Conservation (phyloP, 305 asterid species). For the Lippia alba region DNA sequence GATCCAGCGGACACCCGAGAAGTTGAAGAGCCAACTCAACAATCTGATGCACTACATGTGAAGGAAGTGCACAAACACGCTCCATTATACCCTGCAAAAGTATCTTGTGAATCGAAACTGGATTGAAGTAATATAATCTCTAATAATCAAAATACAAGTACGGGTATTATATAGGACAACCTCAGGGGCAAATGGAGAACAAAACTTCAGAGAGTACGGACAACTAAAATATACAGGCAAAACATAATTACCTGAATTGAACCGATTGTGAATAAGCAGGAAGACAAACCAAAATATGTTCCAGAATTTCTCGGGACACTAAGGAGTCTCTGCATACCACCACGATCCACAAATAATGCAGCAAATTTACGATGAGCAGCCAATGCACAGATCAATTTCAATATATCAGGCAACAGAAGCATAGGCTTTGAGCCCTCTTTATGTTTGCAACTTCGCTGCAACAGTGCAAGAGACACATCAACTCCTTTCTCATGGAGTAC, state of each 20-base stretch:
- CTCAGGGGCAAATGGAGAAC: background rate
- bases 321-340: constrained; percentile 93
- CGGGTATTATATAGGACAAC: constrained; percentile 13
- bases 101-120: constrained; percentile 34
- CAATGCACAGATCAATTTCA: constrained; percentile 90
- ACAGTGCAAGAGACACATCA: constrained; percentile 87
- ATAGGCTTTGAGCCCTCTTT: constrained; percentile 60
- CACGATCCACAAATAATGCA: constrained; percentile 92
- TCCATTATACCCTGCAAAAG: constrained; percentile 92
- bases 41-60: constrained; percentile 74
- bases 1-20: constrained; percentile 83
- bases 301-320: constrained; percentile 75
- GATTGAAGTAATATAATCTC: background rate
- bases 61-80: constrained; percentile 96
- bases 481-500: constrained; percentile 98
- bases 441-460: constrained; percentile 73
- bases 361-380: constrained; percentile 98
- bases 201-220: constrained; percentile 16
- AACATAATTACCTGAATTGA: constrained; percentile 79
- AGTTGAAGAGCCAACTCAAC: constrained; percentile 95
- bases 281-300: constrained; percentile 83
- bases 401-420: constrained; percentile 78
- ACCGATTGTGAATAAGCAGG: constrained; percentile 92
- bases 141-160: constrained; percentile 18
- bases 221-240: constrained; percentile 22